Percentiles rank a stretch among this genome's conserved stretches.
Conservation (phyloP, 305 asterid genomes). For the Ilex paraguariensis region DNA sequence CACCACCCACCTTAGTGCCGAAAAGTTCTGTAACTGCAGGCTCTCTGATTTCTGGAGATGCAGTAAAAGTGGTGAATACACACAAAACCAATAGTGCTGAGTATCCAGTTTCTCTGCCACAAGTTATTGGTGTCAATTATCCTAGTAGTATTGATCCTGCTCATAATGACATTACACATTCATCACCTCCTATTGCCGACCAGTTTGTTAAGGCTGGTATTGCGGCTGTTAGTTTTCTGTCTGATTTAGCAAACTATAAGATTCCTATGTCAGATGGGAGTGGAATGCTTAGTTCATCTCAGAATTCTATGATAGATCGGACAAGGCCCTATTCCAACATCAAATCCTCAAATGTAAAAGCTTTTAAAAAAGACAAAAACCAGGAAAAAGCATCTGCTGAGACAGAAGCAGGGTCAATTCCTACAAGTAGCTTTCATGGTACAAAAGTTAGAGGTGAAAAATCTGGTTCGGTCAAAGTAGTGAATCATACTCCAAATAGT, state of each 20-base stretch:
- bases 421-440: slow-evolving; percentile 14
- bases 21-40: slow-evolving; percentile 47
- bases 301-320: slow-evolving; percentile 42
- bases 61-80: no score
- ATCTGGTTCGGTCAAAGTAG: slow-evolving; percentile 28
- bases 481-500: slow-evolving; percentile 23
- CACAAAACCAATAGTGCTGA: slow-evolving; percentile 24
- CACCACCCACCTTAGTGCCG: slow-evolving; percentile 34
- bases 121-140: slow-evolving; percentile 39
- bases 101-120: slow-evolving; percentile 25
- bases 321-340: slow-evolving; percentile 38
- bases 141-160: slow-evolving; percentile 29
- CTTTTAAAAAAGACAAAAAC: slow-evolving; percentile 35
- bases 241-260: slow-evolving; percentile 66
- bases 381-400: slow-evolving; percentile 31
- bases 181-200: slow-evolving; percentile 59
- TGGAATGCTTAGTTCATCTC: slow-evolving; percentile 21
- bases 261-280: slow-evolving; percentile 62
- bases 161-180: slow-evolving; percentile 18
- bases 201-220: slow-evolving; percentile 81
- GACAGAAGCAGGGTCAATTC: slow-evolving; percentile 23
- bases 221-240: slow-evolving; percentile 77
- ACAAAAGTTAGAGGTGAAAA: slow-evolving; percentile 35
- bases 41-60: slow-evolving; percentile 23
- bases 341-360: slow-evolving; percentile 38